phyloP scores from a whole-genome alignment of 306 rosid genomes.

The Parietaria judaica region DNA sequence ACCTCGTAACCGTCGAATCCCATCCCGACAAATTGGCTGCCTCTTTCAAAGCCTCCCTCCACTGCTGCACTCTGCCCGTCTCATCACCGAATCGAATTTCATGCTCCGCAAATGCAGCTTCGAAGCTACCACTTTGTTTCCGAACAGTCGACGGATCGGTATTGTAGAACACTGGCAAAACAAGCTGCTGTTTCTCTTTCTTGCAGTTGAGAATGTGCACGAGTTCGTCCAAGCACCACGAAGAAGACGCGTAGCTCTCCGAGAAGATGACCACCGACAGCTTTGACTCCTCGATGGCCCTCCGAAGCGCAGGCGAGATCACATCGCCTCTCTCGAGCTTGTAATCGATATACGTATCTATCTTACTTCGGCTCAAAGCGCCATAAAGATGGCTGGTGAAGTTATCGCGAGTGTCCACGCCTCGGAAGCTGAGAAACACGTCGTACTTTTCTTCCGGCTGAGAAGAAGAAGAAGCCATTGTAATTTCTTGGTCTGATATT shows the following conservation, averaged over 20 bases:
- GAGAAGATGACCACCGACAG: constrained; percentile 15
- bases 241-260: constrained; percentile 9
- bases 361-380: not conserved
- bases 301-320: not conserved
- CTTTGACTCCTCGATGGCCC: constrained; percentile 9
- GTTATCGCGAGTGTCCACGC: constrained; percentile 7
- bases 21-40: constrained; percentile 4
- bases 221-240: constrained; percentile 20
- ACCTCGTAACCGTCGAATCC: not conserved
- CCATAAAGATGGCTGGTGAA: constrained; percentile 5
- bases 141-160: not conserved
- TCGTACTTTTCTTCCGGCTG: not conserved
- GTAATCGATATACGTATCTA: constrained; percentile 2
- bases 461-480: too few relatives aligned
- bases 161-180: not conserved
- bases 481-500: too few relatives aligned
- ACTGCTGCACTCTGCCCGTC: not conserved
- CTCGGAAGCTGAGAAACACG: constrained; percentile 17
- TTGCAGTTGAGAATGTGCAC: constrained; percentile 1
- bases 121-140: not conserved
- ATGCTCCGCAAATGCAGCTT: not conserved
- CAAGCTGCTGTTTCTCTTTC: not conserved
- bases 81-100: not conserved
- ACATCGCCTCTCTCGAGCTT: constrained; percentile 11
- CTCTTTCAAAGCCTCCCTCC: constrained; percentile 4